Evolutionary conservation across 208 protist species (phyloP), one percentile per base, ranked within the genome.

Genomic region (Angomonas ambiguus): DNA sequence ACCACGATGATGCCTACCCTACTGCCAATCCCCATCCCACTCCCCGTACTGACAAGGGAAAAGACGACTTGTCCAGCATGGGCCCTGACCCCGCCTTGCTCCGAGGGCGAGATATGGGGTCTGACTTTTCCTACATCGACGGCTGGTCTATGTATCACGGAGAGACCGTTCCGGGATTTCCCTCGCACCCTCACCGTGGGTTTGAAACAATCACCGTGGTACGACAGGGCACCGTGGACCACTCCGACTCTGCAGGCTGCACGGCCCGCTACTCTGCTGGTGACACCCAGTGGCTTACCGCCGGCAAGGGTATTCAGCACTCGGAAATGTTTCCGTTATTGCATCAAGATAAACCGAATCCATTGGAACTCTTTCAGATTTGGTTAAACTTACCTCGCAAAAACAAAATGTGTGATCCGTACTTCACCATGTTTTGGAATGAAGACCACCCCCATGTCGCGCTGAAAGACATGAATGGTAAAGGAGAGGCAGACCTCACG

Each of bases 231-330:
- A 45, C 79, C 25, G 72, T 96, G 20, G 72, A 93, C 53, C 95
- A 98, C 77, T 57, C 65, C 25, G 89, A 96, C 75, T 77, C 62
- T 35, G 34, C 82, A 31, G 88, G 91, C 33, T 85, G 86, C 74
- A 78, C 69, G 8, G 94, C 86, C 31, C 66, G 79, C 22, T 82
- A 96, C 48, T 62, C 74, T 22, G 61, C 82, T 2, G 94, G 94
- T 13, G 79, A 86, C 31, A 86, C 93, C 60, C 94, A 98, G 76
- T 96, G 92, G 88, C 95, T 97, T 85, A 97, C 92, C 2, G 92
- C 95, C 1, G 95, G 85, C 51, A 61, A 77, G 25, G 95, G 93
- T 25, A 87, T 97, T 20, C 72, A 97, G 51, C 94, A 97, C 76
- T 45, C 67, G 32, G 90, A 97, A 62, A 88, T 90, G 71, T 91